Percentiles rank a stretch among this genome's conserved stretches.
phyloP scores from a whole-genome alignment of 2,329 filamentous ascomycete genomes.

The Fonsecaea monophora region DNA sequence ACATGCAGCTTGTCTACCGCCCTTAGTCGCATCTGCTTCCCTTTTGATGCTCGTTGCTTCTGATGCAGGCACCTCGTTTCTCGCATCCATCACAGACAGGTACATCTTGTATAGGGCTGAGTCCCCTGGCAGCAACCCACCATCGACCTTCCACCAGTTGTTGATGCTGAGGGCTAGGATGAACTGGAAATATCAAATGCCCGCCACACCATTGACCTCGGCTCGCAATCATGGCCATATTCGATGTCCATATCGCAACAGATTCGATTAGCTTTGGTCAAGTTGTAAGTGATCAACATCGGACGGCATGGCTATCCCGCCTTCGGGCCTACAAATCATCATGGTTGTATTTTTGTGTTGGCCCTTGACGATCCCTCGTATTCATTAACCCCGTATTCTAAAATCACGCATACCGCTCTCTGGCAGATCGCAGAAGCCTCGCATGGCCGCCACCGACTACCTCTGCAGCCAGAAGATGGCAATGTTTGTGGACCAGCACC shows the following conservation, averaged over 20 bases:
- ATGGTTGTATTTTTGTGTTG: constrained; percentile 18
- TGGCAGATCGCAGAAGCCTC: background rate
- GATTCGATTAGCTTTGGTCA: background rate
- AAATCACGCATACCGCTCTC: constrained; percentile 5
- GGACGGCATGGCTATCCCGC: constrained; percentile 1
- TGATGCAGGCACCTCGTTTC: background rate
- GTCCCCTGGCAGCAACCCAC: background rate
- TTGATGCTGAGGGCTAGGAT: background rate
- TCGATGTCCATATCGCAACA: background rate
- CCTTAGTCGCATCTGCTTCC: background rate
- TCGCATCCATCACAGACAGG: background rate
- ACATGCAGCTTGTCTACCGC: background rate
- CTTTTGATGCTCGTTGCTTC: background rate
- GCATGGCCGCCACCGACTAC: background rate
- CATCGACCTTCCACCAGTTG: background rate
- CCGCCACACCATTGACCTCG: background rate
- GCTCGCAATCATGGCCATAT: background rate
- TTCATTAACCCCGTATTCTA: background rate
- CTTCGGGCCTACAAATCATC: background rate
- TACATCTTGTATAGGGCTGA: constrained; percentile 10
- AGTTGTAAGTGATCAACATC: constrained; percentile 1
- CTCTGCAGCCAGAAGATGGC: background rate
- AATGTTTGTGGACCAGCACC: background rate
- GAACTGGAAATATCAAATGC: background rate
- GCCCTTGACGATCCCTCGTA: constrained; percentile 9